phyloP scores from a whole-genome alignment of 768 basidiomycete species.

The Lentinula aciculospora region DNA sequence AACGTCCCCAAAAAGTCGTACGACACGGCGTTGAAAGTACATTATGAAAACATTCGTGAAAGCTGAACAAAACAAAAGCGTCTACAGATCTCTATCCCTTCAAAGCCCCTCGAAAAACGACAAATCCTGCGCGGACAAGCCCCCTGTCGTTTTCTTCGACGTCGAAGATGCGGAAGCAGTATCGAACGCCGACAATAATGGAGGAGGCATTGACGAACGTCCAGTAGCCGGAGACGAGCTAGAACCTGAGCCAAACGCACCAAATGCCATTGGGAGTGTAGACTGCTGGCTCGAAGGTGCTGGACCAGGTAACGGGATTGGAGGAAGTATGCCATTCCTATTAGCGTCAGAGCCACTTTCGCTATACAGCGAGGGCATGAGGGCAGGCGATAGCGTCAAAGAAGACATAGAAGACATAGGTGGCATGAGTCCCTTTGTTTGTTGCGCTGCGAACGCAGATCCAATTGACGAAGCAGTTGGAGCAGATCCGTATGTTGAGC shows the following conservation, averaged over 20 bases:
- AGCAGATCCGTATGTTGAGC: not conserved
- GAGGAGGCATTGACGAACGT: not conserved
- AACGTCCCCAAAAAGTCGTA: too few relatives aligned
- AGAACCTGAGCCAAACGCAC: not conserved
- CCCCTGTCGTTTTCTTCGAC: slow-evolving; percentile 26
- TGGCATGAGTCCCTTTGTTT: not conserved
- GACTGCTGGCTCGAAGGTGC: not conserved
- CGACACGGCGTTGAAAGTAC: not conserved
- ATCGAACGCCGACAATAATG: slow-evolving; percentile 15
- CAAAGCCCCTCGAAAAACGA: slow-evolving; percentile 82
- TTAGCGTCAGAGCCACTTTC: not conserved
- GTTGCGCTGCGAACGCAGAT: not conserved
- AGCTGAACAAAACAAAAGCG: not conserved
- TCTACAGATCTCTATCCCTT: not conserved
- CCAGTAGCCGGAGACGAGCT: not conserved
- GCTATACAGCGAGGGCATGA: not conserved
- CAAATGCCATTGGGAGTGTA: not conserved
- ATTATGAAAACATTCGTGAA: not conserved
- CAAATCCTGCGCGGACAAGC: slow-evolving; percentile 76
- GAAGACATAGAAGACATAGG: not conserved
- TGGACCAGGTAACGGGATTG: not conserved
- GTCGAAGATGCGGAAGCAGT: not conserved
- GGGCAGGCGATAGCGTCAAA: not conserved
- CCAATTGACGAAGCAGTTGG: not conserved
- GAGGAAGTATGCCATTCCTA: slow-evolving; percentile 1